Base-by-base conservation (phyloP, 352 stramenopile species). In the Thalassiosira gravida region DNA sequence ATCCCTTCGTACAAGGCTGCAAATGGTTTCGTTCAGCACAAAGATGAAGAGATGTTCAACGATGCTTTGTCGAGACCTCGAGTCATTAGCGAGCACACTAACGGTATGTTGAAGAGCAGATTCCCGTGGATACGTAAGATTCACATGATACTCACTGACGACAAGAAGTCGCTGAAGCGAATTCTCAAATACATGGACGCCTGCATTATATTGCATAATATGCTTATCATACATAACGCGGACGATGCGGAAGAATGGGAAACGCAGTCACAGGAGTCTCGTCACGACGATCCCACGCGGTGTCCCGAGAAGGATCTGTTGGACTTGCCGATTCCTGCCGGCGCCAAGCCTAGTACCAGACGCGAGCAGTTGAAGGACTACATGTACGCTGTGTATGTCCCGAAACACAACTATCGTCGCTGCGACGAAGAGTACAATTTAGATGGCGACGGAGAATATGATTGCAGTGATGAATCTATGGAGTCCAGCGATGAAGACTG, bases 71-170 rank as follows among this genome's bases (percentile, higher is more conserved):
- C 37, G n/a, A 50, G 0, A 9, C 55, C 32, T 2, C 62, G 72
- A 61, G 39, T 74, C n/a, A 64, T 75, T 18, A 66, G 39, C 1
- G 72, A 80, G 25, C 72, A 80, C 35, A 55, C 20, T 1, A 80
- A 75, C 30, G 72, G 72, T 30, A 47, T 74, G 6, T 62, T 55
- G 44, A 80, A 80, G 59, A 64, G 72, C 18, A 16, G 72, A 37
- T 74, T 80, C 27, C 72, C 72, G 11, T 79, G 35, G 39, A 20
- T 79, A n/a, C 14, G 46, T 35, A 52, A 29, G 35, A 79, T 79
- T 32, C n/a, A 30, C 29, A 66, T 75, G 53, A 42, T 49, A 14
- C 65, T 80, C 9, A 74, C 62, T n/a, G 32, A 69, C 20, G 57
- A 74, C 2, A 29, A 18, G 2, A 55, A 66, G 9, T 59, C 56